Percentiles rank a stretch among this genome's conserved stretches.
phyloP scores from a whole-genome alignment of 257 asterid species.

The Avicennia marina region DNA sequence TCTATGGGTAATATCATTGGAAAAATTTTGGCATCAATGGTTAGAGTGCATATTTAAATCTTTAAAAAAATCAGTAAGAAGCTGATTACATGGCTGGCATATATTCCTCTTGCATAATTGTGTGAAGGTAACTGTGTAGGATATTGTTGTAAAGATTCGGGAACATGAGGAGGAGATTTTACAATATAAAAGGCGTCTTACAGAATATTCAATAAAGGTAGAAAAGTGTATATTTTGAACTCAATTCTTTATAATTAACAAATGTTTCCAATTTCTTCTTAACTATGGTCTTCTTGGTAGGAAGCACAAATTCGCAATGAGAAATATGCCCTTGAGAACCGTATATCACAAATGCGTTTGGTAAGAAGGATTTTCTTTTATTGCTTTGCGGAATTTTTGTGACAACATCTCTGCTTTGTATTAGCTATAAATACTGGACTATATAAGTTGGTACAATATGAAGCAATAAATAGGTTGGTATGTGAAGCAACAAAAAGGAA shows the following conservation, averaged over 20 bases:
- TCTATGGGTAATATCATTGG: background rate
- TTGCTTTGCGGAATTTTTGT: too few relatives aligned
- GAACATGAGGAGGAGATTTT: conserved; percentile 88
- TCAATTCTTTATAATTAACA: conserved; percentile 5
- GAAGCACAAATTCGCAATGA: conserved; percentile 84
- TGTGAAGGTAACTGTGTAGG: conserved; percentile 37
- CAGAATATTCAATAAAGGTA: conserved; percentile 82
- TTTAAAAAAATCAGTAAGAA: conserved; percentile 5
- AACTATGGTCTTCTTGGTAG: conserved; percentile 38
- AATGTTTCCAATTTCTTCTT: conserved; percentile 14
- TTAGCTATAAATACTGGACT: too few relatives aligned
- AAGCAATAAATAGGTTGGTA: too few relatives aligned
- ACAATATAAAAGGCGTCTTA: conserved; percentile 67
- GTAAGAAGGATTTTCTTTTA: conserved; percentile 38
- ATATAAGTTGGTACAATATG: too few relatives aligned
- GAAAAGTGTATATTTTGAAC: conserved; percentile 12
- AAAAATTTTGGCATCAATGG: background rate
- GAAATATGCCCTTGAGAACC: conserved; percentile 86
- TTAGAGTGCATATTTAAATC: background rate
- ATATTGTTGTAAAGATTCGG: conserved; percentile 55
- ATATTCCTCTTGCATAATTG: conserved; percentile 23
- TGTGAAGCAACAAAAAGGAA: too few relatives aligned
- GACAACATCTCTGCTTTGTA: too few relatives aligned
- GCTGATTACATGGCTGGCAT: background rate
- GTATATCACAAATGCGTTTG: conserved; percentile 93